Percentiles rank a stretch among this genome's conserved stretches.
phyloP scores from a whole-genome alignment of 345 rosid genomes.

The Salix exigua region DNA sequence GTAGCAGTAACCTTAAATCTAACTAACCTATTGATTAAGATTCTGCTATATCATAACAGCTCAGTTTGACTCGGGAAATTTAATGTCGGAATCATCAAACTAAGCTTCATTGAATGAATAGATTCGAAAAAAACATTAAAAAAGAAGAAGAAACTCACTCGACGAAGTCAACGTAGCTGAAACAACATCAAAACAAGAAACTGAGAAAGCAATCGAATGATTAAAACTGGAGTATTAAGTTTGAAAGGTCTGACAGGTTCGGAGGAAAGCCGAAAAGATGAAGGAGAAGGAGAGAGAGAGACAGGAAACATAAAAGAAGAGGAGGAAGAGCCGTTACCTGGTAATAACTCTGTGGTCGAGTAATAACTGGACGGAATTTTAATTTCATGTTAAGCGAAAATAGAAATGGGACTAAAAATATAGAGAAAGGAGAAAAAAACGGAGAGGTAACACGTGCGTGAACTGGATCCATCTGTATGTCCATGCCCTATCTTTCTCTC shows the following conservation, averaged over 20 bases:
- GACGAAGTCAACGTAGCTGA: slow-evolving; percentile 1
- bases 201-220: not conserved
- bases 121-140: not conserved
- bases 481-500: slow-evolving; percentile 8
- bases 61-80: not conserved
- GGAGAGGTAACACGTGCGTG: slow-evolving; percentile 24
- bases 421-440: not conserved
- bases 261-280: not conserved
- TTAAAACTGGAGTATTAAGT: not conserved
- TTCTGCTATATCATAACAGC: not conserved
- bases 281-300: not conserved
- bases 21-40: not conserved
- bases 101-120: slow-evolving; percentile 3
- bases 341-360: not conserved
- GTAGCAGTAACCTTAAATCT: not conserved
- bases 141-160: not conserved
- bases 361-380: not conserved
- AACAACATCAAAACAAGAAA: not conserved
- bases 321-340: slow-evolving; percentile 19
- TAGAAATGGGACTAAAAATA: slow-evolving; percentile 13
- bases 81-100: not conserved
- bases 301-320: not conserved
- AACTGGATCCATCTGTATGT: slow-evolving; percentile 18
- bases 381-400: not conserved
- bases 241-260: not conserved